Percentiles rank a stretch among this genome's conserved stretches.
Conservation (phyloP, 208 protist species). For the Wallacemonas rigidus region DNA sequence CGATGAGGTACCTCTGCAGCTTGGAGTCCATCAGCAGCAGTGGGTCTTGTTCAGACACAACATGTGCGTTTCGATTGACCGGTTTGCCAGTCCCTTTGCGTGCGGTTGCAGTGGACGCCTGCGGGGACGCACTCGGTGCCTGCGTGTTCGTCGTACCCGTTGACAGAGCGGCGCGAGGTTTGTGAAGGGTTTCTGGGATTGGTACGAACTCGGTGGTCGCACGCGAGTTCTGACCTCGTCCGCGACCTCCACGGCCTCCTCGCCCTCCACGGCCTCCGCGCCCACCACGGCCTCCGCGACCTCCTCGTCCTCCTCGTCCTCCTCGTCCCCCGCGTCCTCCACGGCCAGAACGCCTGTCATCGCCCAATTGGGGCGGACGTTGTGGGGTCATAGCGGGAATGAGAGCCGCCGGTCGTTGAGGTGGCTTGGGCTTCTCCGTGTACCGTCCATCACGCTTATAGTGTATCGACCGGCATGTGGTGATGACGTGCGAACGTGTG, state of each 20-base stretch:
- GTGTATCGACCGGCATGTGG: constrained; percentile 72
- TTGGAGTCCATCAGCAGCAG: constrained; percentile 13
- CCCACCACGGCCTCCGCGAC: constrained; percentile 27
- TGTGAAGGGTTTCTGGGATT: not conserved
- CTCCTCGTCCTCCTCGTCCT: constrained; percentile 27
- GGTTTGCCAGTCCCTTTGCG: not conserved
- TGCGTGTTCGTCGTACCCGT: not conserved
- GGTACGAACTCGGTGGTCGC: constrained; percentile 12
- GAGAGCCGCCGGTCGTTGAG: constrained; percentile 44
- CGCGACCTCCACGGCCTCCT: constrained; percentile 17
- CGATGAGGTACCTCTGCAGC: constrained; percentile 17
- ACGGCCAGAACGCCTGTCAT: constrained; percentile 10
- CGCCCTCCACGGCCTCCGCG: constrained; percentile 18
- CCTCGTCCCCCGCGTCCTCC: constrained; percentile 21
- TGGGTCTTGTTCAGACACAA: not conserved
- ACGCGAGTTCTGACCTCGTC: constrained; percentile 7
- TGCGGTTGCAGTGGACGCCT: not conserved
- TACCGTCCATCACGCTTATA: constrained; percentile 58
- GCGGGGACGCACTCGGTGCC: not conserved
- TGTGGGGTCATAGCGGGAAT: constrained; percentile 65
- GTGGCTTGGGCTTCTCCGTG: constrained; percentile 58
- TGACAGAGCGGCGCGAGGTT: not conserved
- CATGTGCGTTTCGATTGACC: not conserved
- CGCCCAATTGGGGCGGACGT: constrained; percentile 27
- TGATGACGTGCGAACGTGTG: constrained; percentile 62